Evolutionary conservation across 2,329 filamentous ascomycete species (phyloP).

Genomic region (Chrysoporthe austroafricana): DNA sequence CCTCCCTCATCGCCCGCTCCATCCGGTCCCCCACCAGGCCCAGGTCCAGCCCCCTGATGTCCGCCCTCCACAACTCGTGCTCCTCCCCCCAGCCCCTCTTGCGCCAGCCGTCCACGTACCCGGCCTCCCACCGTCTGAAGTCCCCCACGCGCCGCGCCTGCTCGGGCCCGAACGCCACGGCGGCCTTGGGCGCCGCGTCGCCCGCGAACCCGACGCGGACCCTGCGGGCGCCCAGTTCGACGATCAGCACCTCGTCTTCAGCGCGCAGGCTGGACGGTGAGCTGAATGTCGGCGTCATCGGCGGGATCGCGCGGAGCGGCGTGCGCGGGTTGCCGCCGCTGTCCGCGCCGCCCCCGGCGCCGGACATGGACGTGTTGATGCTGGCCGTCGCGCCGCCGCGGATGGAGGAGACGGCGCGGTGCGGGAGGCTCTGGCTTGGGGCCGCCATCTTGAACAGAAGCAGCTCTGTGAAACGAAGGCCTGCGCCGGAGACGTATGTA

Average conservation of each 20-base stretch:
- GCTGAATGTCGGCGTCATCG: constrained; percentile 59
- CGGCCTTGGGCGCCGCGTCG: constrained; percentile 74
- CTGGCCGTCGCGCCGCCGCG: constrained; percentile 41
- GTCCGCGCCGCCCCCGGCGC: background rate
- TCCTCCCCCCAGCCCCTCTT: constrained; percentile 63
- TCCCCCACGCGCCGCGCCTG: constrained; percentile 79
- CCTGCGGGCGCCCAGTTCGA: constrained; percentile 81
- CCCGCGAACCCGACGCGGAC: constrained; percentile 86
- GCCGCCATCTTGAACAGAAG: constrained; percentile 47
- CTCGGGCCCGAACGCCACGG: constrained; percentile 73
- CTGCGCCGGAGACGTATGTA: background rate
- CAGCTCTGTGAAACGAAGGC: background rate
- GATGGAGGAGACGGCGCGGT: constrained; percentile 63
- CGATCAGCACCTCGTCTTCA: constrained; percentile 83
- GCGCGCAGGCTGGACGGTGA: constrained; percentile 65
- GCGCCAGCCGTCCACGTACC: constrained; percentile 53
- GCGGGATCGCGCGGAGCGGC: constrained; percentile 57
- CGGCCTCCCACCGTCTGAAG: constrained; percentile 71
- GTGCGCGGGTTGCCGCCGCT: constrained; percentile 59
- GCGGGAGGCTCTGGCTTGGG: constrained; percentile 52
- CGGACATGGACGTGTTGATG: constrained; percentile 20
- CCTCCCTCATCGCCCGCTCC: constrained; percentile 79
- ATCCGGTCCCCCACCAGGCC: constrained; percentile 85
- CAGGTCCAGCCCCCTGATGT: constrained; percentile 74
- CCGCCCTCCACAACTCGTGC: constrained; percentile 77